A percentile compares a stretch with the other conserved stretches of the same genome.
Evolutionary conservation across 164 flowering plant genomes (phyloP).

Genomic region (Litsea cubeba): DNA sequence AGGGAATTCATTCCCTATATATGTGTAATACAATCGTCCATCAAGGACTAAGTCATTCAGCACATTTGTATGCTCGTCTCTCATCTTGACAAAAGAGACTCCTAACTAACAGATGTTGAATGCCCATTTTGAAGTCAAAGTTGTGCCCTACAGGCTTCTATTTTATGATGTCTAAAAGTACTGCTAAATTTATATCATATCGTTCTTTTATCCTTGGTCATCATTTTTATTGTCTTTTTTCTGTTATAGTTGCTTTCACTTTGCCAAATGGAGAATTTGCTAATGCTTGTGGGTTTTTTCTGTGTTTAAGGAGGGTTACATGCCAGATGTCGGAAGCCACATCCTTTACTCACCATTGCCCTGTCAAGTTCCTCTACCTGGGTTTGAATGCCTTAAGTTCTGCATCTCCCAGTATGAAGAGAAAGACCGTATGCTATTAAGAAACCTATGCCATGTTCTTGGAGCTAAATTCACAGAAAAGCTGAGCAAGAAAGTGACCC

Average conservation of each 20-base stretch:
- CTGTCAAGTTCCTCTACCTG: conserved; percentile 77
- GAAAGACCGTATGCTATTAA: conserved; percentile 65
- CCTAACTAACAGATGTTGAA: too few relatives aligned
- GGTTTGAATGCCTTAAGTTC: conserved; percentile 62
- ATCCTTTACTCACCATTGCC: conserved; percentile 87
- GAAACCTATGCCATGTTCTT: conserved; percentile 79
- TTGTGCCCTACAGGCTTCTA: not conserved
- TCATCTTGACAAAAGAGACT: too few relatives aligned
- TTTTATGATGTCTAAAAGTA: not conserved
- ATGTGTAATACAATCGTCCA: too few relatives aligned
- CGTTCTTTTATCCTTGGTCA: not conserved
- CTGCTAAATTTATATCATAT: not conserved
- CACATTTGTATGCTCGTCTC: too few relatives aligned
- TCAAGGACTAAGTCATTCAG: too few relatives aligned
- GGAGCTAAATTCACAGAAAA: conserved; percentile 77
- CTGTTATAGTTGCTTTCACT: not conserved
- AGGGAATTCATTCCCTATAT: too few relatives aligned
- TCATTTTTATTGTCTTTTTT: not conserved
- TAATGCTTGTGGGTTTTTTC: conserved; percentile 15
- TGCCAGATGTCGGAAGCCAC: conserved; percentile 78
- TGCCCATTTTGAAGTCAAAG: not conserved
- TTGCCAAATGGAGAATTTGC: not conserved
- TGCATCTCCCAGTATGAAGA: conserved; percentile 90
- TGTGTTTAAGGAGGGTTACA: conserved; percentile 61
- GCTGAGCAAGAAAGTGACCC: conserved; percentile 71